These are phyloP conservation scores for Penicillium roqueforti DNA, from an alignment of 495 filamentous ascomycete genomes.

Conservation along the genomic window DNA sequence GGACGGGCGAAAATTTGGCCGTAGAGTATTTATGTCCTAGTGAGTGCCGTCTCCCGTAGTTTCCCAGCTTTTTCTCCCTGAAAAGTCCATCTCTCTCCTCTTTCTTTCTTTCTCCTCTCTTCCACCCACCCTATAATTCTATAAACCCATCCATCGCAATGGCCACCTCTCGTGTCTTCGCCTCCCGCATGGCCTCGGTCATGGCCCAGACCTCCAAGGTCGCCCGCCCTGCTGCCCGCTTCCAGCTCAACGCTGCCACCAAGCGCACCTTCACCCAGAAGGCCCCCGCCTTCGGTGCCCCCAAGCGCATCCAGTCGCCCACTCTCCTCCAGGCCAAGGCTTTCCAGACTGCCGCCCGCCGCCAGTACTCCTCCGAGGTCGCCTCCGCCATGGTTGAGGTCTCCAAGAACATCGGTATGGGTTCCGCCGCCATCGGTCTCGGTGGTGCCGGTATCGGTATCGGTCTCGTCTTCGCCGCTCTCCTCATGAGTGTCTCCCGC, in stretches of 20 bases:
- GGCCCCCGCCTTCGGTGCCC: conserved; percentile 48
- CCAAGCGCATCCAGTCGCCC: conserved; percentile 64
- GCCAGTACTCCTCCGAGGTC: conserved; percentile 76
- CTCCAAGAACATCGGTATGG: conserved; percentile 84
- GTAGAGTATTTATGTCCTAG: conserved; percentile 44
- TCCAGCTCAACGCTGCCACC: conserved; percentile 55
- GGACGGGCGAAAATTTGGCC: conserved; percentile 45
- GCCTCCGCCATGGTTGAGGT: conserved; percentile 80
- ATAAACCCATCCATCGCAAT: conserved; percentile 52
- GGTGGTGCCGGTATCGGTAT: conserved; percentile 91
- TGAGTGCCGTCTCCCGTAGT: conserved; percentile 33
- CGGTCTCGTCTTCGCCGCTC: conserved; percentile 83
- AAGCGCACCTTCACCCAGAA: conserved; percentile 64
- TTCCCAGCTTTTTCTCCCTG: conserved; percentile 44
- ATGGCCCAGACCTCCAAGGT: conserved; percentile 68
- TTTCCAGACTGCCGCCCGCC: conserved; percentile 56
- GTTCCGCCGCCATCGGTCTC: conserved; percentile 81
- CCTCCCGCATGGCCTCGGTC: conserved; percentile 67
- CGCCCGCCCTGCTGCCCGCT: conserved; percentile 63
- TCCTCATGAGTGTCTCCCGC: conserved; percentile 78
- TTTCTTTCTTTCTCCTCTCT: conserved; percentile 26
- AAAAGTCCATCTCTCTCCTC: conserved; percentile 30
- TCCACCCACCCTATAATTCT: conserved; percentile 15
- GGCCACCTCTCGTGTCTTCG: conserved; percentile 68
- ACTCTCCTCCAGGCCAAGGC: conserved; percentile 58